Evolutionary conservation across 352 stramenopile genomes (phyloP), one percentile per base, ranked within the genome.

Genomic region (Phytophthora megakarya): DNA sequence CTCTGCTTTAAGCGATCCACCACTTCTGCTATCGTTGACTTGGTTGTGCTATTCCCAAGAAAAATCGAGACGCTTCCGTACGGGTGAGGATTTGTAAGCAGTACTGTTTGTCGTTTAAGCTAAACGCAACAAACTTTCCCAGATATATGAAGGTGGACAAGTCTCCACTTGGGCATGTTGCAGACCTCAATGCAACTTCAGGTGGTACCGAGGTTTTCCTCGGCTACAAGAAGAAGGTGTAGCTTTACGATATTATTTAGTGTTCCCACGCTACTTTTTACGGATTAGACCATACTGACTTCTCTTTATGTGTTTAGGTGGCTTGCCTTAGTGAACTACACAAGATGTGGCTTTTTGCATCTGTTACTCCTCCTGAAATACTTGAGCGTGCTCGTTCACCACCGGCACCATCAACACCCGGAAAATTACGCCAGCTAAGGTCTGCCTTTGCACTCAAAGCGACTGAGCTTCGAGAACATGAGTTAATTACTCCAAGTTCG

Each of bases 1-100:
- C 43, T 96, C 40, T 94, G 84, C 66, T 87, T 82, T 38, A 92
- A 90, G 40, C 73, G 87, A 19, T 94, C 84, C 3, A 43, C 68
- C 18, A 83, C 57, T 26, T 88, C 82, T 7, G 74, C 75, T 2
- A 85, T 96, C 26, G 68, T 81, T 19, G 85, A 93, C 46, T 69
- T 93, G 23, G 68, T 79, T 8, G 73, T 94, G 22, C 42, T 96
- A 15, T 94, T 92, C 18, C 84, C 87, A 2, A 84, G 81, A 37
- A 96, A 96, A 60, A 86, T 84, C n/a, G 87, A 94, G 35, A 91
- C 80, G 21, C 65, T 91, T 25, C 86, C 85, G 5, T 96, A 93
- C 40, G 83, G 85, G 82, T 96, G 75, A 50, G 56, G 8, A 15
- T 26, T 39, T 12, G 43, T 21, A 13, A 9, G 0, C 26, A 35